Evolutionary conservation across 257 asterid genomes (phyloP).

Genomic region (Eucommia ulmoides): DNA sequence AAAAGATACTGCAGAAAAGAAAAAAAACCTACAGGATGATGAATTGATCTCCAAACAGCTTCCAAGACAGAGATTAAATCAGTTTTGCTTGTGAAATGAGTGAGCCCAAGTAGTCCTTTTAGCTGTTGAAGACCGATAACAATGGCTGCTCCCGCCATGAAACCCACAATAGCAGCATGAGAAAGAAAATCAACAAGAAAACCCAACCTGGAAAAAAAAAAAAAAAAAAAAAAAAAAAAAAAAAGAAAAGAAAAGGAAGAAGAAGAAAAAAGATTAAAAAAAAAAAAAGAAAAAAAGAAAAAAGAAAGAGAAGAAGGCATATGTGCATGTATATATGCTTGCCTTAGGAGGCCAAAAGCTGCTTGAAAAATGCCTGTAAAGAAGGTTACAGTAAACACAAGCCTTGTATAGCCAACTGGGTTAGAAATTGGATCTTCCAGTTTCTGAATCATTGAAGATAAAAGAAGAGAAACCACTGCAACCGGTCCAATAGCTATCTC

Average conservation of each 20-base stretch:
- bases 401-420: conserved; percentile 39
- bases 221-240: neutral
- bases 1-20: no score
- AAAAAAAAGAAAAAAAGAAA: neutral
- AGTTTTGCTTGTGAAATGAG: conserved; percentile 23
- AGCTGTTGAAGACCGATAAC: conserved; percentile 37
- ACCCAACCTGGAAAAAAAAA: conserved; percentile 19
- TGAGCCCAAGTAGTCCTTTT: conserved; percentile 27
- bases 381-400: conserved; percentile 64
- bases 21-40: conserved; percentile 13
- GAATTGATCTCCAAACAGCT: conserved; percentile 17
- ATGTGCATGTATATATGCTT: neutral
- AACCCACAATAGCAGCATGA: conserved; percentile 39
- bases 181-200: conserved; percentile 36
- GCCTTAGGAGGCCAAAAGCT: conserved; percentile 58
- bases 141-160: conserved; percentile 45
- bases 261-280: neutral
- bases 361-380: conserved; percentile 55
- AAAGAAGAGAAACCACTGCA: conserved; percentile 31
- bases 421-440: conserved; percentile 22
- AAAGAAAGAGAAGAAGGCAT: neutral
- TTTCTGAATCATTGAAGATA: conserved; percentile 23
- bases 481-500: conserved; percentile 40
- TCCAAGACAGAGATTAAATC: conserved; percentile 25
- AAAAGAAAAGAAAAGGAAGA: neutral